Evolutionary conservation across 805 yeast species (phyloP).

Genomic region (Pichia exigua): DNA sequence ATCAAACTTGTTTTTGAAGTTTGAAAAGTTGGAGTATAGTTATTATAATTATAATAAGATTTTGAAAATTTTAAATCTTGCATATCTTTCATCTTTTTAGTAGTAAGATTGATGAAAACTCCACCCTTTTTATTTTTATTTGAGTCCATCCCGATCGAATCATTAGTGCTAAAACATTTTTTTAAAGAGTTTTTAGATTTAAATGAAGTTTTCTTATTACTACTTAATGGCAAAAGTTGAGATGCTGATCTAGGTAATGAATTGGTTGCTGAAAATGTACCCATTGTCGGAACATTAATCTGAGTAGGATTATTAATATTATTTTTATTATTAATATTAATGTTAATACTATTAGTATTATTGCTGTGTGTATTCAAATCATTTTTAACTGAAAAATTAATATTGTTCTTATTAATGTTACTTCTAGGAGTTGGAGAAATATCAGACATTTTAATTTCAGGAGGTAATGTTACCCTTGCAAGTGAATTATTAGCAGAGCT

Average conservation of each 20-base stretch:
- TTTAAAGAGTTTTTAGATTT: not conserved
- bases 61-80: not conserved
- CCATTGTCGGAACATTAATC: not conserved
- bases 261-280: not conserved
- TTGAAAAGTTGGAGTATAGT: not conserved
- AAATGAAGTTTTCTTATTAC: not conserved
- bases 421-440: constrained; percentile 26
- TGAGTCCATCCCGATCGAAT: not conserved
- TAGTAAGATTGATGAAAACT: not conserved
- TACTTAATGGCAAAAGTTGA: not conserved
- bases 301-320: not conserved
- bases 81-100: not conserved
- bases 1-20: not conserved
- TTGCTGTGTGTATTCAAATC: not conserved
- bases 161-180: not conserved
- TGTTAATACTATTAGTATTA: not conserved
- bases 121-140: not conserved
- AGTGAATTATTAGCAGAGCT: constrained; percentile 20
- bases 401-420: not conserved
- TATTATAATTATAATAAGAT: not conserved
- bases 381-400: not conserved
- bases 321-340: too few relatives aligned
- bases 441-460: constrained; percentile 10
- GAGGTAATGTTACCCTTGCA: constrained; percentile 1
- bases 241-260: not conserved